These are phyloP conservation scores for Draba incana DNA, from an alignment of 345 rosid genomes.

Conservation along the genomic window DNA sequence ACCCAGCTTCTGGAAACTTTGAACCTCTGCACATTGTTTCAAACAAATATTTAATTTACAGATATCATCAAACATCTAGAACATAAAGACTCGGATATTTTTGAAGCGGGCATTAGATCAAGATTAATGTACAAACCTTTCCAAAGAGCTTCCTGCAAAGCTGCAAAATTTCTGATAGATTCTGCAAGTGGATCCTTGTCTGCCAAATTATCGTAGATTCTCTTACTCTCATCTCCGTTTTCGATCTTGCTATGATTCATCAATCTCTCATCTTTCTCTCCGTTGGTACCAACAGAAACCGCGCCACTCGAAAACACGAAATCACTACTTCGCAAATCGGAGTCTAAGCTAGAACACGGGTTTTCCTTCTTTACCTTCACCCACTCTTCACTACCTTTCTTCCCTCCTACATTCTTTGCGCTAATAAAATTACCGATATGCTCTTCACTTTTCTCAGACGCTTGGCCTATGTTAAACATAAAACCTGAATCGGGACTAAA, in stretches of 20 bases:
- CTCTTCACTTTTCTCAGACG: conserved; percentile 71
- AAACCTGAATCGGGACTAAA: conserved; percentile 54
- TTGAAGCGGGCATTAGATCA: too few species aligned
- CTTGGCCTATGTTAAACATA: conserved; percentile 53
- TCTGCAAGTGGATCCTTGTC: conserved; percentile 62
- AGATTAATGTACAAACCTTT: conserved; percentile 50
- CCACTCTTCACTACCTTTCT: conserved; percentile 80
- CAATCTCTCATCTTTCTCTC: conserved; percentile 50
- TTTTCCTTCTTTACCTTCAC: conserved; percentile 67
- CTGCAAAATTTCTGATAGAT: conserved; percentile 58
- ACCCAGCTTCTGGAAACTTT: conserved; percentile 56
- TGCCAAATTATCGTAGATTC: conserved; percentile 32
- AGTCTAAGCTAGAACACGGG: conserved; percentile 84
- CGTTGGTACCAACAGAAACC: conserved; percentile 52
- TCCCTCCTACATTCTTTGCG: conserved; percentile 54
- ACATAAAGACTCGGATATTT: too few species aligned
- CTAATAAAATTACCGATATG: conserved; percentile 56
- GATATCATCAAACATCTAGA: neutral
- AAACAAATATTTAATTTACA: neutral
- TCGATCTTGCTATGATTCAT: conserved; percentile 52
- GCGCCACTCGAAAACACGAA: conserved; percentile 69
- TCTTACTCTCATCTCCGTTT: conserved; percentile 50
- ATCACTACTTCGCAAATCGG: conserved; percentile 84
- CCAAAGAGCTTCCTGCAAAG: conserved; percentile 72
- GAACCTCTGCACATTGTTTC: conserved; percentile 55